Base-by-base conservation (phyloP, 139 green algal genomes). In the Chlorella ohadii region DNA sequence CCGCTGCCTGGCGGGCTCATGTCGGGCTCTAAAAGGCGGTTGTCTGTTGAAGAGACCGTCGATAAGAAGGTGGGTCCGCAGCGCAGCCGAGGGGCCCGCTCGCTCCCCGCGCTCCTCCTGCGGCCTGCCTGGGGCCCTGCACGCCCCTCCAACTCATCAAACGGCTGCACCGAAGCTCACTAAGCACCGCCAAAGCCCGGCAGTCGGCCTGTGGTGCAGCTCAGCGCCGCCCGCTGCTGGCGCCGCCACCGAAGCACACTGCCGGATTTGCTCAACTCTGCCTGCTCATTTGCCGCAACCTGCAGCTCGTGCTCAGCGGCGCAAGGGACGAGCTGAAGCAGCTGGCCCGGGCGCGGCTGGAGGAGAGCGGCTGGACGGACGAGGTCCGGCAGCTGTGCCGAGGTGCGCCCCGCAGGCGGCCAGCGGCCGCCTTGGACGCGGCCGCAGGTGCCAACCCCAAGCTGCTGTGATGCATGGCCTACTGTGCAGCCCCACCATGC, bases 331-430 rank as follows among this genome's bases (percentile, higher is more conserved):
- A 81, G 59, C 41, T 88, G 11, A 88, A 88, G 70, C 64, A 44
- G 9, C 31, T 88, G n/a, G 71, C 85, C 39, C 39, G 61, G 31
- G 67, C 83, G 22, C 38, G 59, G 56, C 79, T 88, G n/a, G 65
- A 85, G 57, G 68, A 85, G 73, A 38, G 31, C 6, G 85, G 85
- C n/a, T 88, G 85, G 85, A 86, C 68, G 3, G 77, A 85, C 36
- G 85, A 86, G 34, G 55, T 88, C 36, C 36, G 44, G 9, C 56
- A 79, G 27, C 56, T 85, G 3, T 88, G 85, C 79, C 61, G 85
- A 56, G 85, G 78, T 86, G 61, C 27, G 74, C 33, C 56, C 1
- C 7, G 22, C 70, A 28, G 31, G 38, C 39, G 25, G 38, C 25
- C 47, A 34, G 20, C 20, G 38, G 23, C 25, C 38, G 19, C 31